Base-by-base conservation (phyloP, 257 asterid genomes). In the Ocimum tenuiflorum region DNA sequence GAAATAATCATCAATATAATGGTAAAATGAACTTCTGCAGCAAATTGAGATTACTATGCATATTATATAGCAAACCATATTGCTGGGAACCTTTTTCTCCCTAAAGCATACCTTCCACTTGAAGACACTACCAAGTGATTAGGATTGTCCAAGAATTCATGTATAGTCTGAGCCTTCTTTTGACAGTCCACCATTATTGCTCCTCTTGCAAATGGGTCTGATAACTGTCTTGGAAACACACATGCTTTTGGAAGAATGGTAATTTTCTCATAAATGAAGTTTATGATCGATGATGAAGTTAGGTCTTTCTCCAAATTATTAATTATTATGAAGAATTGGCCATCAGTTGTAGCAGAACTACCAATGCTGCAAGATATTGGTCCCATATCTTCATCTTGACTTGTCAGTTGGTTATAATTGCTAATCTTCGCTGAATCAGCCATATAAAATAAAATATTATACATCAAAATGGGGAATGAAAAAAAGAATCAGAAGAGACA, bases 271-370 rank as follows among this genome's bases (percentile, higher is more conserved):
- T 39, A 35, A 58, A 86, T 72, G 70, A 82, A 85, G 53, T 57
- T 60, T 56, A 61, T 61, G 52, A 82, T 74, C 11, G 78, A 55
- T 52, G 70, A 72, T 14, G 85, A 72, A 10, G 77, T 72, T 27
- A 83, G 41, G 60, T 76, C 82, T 14, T 68, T 78, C 82, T 86
- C 88, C 79, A 86, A 52, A 73, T 81, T 79, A 23, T 72, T 54
- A 17, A 86, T 62, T 9, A 81, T 33, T n/a, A 86, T 56, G 64
- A 69, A 46, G 68, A 67, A 69, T 36, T 8, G 57, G 61, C 33
- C 13, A 23, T 24, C 46, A 31, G 20, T 18, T 63, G 20, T 24
- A 60, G 38, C 60, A 51, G 23, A 68, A 27, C 53, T 66, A 53
- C 60, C 60, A 11, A 19, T 5, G 53, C n/a, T 64, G 41, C 65